phyloP scores from a whole-genome alignment of 805 yeast species.

The Starmerella ratchasimensis region DNA sequence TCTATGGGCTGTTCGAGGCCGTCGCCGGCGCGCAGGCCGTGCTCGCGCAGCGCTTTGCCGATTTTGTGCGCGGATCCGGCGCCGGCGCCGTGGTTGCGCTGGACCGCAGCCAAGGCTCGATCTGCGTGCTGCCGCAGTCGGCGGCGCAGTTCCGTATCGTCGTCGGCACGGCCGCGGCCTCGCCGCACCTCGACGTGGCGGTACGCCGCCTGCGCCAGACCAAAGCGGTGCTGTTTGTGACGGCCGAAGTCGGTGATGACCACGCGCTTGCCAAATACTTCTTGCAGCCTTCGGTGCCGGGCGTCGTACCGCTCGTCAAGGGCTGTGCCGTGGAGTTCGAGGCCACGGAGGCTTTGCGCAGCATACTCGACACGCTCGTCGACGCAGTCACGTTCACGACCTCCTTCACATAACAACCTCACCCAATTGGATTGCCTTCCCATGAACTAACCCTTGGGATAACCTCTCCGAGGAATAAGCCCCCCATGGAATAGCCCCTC shows the following conservation, averaged over 20 bases:
- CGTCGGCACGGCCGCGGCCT: conserved; percentile 8
- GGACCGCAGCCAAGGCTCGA: conserved; percentile 1
- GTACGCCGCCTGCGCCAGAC: conserved; percentile 15
- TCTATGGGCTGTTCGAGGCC: conserved; percentile 16
- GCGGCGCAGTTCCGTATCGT: conserved; percentile 13
- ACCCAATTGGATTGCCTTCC: no score
- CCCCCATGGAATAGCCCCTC: no score
- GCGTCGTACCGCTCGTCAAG: conserved; percentile 12
- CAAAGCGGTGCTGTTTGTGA: conserved; percentile 12
- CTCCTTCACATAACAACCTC: no score
- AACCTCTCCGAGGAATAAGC: no score
- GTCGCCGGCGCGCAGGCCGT: conserved; percentile 4
- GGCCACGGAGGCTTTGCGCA: no score
- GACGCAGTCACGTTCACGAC: no score
- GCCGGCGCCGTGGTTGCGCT: no score
- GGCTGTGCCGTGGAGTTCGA: conserved; percentile 15
- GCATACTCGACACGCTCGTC: no score
- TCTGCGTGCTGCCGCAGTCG: conserved; percentile 20
- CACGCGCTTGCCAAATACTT: conserved; percentile 12
- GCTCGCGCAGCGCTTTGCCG: no score
- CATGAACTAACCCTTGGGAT: no score
- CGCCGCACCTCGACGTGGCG: conserved; percentile 15
- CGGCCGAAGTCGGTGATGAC: conserved; percentile 9
- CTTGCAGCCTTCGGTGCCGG: conserved; percentile 5
- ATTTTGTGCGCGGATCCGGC: no score